A percentile compares a stretch with the other conserved stretches of the same genome.
Evolutionary conservation across 1,284 basidiomycete species (phyloP).

Genomic region (Heterobasidion occidentale): DNA sequence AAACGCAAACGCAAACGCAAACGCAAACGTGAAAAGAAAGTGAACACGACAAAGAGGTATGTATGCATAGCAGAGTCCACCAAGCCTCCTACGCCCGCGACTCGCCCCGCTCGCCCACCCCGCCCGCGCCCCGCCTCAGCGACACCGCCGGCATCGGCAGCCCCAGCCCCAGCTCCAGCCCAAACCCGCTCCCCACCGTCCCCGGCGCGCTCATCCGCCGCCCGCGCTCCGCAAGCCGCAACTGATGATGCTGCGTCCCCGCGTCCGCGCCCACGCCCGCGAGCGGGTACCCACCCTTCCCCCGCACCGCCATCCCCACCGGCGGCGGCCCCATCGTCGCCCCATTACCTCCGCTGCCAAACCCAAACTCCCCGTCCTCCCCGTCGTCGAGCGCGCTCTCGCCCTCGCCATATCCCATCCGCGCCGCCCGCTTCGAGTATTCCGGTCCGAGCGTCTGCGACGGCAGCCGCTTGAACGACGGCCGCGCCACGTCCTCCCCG

Average conservation of each 20-base stretch:
- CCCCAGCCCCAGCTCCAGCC: not conserved
- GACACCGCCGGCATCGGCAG: not conserved
- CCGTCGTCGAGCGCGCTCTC: constrained; percentile 18
- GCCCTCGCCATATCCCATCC: constrained; percentile 22
- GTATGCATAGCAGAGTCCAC: not conserved
- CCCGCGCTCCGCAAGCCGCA: constrained; percentile 9
- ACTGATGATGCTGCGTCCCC: not conserved
- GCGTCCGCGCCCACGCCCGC: not conserved
- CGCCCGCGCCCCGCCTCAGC: not conserved
- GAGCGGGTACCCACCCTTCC: not conserved
- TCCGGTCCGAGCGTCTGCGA: constrained; percentile 61
- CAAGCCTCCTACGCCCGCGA: not conserved
- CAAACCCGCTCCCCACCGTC: not conserved
- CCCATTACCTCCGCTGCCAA: not conserved
- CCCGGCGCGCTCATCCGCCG: constrained; percentile 12
- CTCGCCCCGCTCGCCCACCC: not conserved
- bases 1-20: not conserved
- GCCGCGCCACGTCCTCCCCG: constrained; percentile 30
- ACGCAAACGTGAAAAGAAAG: not conserved
- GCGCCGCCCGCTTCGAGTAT: constrained; percentile 43
- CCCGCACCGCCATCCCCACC: not conserved
- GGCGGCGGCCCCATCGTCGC: not conserved
- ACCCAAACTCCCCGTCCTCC: constrained; percentile 7
- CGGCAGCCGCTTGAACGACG: constrained; percentile 63
- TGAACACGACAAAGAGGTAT: not conserved